Evolutionary conservation across 1,139 yeast species (phyloP), one percentile per base, ranked within the genome.

Genomic region (Taphrina wiesneri): DNA sequence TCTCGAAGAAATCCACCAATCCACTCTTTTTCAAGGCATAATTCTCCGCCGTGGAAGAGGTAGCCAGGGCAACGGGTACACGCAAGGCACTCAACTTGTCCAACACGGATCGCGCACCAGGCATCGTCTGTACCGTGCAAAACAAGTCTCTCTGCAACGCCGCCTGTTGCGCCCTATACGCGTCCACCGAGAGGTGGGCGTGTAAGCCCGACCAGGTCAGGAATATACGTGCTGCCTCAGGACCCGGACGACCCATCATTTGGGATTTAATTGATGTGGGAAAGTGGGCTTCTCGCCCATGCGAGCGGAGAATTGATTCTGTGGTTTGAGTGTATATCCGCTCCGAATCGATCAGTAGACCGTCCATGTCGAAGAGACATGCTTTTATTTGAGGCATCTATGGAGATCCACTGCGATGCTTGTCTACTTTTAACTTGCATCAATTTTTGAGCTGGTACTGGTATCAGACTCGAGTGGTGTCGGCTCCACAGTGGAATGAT

Each of bases 211-310:
- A 87, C 73, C 86, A 83, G 51, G 86, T 84, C 63, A 93, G 81
- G 69, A 92, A 81, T 56, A 82, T 79, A 65, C 80, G 80, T n/a
- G 88, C 82, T 0, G 90, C 86, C 47, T 72, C 85, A 0, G 86
- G 83, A 0, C 96, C 97, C 0, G 98, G 97, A 52, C 90, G 81
- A 0, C 99, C 99, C 78, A 92, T 98, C 61, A 93, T 78, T 70
- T 86, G 81, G 69, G 90, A 81, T 77, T 93, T 93, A 65, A 91
- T 83, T 68, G 89, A 95, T 97, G 98, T 93, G 0, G 95, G 87
- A 70, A 93, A 80, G 0, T 88, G 86, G 0, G 91, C 30, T 9
- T 34, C 91, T 71, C 86, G 88, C 39, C 88, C 90, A 72, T 83
- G 86, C 67, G 81, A 80, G 11, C 84, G 84, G 51, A 93, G 81